phyloP scores from a whole-genome alignment of 805 yeast species.

The Candida berthetii region DNA sequence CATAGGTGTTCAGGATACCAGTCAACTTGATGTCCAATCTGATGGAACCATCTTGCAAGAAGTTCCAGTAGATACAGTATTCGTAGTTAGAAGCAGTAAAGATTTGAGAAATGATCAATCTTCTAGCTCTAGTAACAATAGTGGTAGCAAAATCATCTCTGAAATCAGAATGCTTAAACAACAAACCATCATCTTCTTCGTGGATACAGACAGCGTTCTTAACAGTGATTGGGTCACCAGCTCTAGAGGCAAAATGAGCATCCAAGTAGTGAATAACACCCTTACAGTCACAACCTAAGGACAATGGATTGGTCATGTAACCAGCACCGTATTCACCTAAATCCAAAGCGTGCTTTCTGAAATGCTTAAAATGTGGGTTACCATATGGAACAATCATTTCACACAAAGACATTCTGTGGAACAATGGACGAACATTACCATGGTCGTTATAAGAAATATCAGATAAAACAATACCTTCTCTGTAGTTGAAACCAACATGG shows the following conservation, averaged over 20 bases:
- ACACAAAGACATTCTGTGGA: constrained; percentile 71
- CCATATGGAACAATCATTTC: constrained; percentile 90
- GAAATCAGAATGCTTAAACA: constrained; percentile 80
- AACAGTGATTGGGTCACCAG: constrained; percentile 64
- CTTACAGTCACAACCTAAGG: constrained; percentile 80
- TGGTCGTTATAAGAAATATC: constrained; percentile 73
- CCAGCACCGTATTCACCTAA: constrained; percentile 89
- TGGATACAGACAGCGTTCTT: constrained; percentile 80
- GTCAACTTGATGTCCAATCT: constrained; percentile 75
- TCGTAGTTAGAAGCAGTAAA: constrained; percentile 87
- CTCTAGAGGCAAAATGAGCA: constrained; percentile 64
- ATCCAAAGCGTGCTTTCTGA: constrained; percentile 81
- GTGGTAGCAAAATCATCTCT: constrained; percentile 74
- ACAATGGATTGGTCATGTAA: constrained; percentile 72
- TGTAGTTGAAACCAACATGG: constrained; percentile 80
- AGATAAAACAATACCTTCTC: constrained; percentile 78
- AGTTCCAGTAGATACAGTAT: constrained; percentile 78
- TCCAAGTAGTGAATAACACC: constrained; percentile 81
- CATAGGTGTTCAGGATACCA: constrained; percentile 74
- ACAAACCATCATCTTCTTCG: constrained; percentile 79
- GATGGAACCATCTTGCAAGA: constrained; percentile 80
- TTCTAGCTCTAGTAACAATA: constrained; percentile 69
- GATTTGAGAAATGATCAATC: constrained; percentile 69
- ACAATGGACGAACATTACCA: constrained; percentile 65
- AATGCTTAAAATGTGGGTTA: constrained; percentile 72